Evolutionary conservation across 23 red algal species (phyloP), one percentile per base, ranked within the genome.

Genomic region (Pyropia yezoensis): DNA sequence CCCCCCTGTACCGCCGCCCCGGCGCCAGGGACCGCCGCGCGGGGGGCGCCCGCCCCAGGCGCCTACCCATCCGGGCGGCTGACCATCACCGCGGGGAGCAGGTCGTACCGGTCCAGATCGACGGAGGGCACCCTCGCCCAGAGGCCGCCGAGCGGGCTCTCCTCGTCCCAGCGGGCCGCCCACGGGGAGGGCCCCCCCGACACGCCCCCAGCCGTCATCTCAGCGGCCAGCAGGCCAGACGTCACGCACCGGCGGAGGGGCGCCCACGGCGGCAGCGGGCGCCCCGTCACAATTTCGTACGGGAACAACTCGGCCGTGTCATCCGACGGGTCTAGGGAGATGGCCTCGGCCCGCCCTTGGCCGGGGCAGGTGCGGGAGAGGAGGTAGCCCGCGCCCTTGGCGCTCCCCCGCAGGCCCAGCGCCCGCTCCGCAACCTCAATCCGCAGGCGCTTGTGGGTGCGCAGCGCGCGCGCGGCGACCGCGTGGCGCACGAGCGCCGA

Each of bases 51-150:
- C 15, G 20, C 23, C 21, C 21, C 32, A 33, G 50, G 14, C 3
- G 62, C 24, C 39, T 30, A 13, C 18, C 54, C 64, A 33, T 61
- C 76, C 3, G 51, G n/a, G n/a, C 49, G 24, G 47, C n/a, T 56
- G 18, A 47, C 76, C 29, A 24, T 25, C 72, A 78, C 77, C 18
- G 83, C 34, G 50, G 58, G 72, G 4, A 88, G 61, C 17, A 88
- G 83, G 69, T 88, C 83, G 73, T 73, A 88, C 19, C 83, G 59
- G 21, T 88, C 73, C 19, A 88, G 45, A 68, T 88, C 83, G 55
- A 88, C 45, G 20, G 83, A 88, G 0, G 83, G 83, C 52, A 88
- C 74, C 16, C 83, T 53, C 49, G 75, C 74, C 83, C 83, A 88
- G 21, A 72, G 68, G 59, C 83, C 83, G 24, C 83, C 83, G 49